These are phyloP conservation scores for Dianthus caryophyllus DNA, from an alignment of 148 eudicot species.

Conservation along the genomic window DNA sequence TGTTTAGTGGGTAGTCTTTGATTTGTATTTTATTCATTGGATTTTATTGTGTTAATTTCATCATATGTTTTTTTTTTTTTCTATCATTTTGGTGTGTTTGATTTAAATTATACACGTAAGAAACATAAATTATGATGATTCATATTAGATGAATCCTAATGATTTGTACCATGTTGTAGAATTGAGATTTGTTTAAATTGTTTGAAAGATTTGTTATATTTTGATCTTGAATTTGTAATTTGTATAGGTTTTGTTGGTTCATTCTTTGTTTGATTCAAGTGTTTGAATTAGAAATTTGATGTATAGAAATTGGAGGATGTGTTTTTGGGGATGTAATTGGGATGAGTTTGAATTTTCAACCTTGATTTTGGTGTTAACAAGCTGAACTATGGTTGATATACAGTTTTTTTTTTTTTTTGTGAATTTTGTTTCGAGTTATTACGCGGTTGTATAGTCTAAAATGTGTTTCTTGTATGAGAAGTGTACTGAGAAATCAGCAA, in stretches of 20 bases:
- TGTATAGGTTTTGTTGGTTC: not conserved
- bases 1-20: constrained; percentile 4
- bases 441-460: not conserved
- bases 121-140: too few species aligned
- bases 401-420: too few species aligned
- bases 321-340: too few species aligned
- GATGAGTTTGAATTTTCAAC: not conserved
- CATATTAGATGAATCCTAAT: not conserved
- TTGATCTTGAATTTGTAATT: not conserved
- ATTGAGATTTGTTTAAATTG: not conserved
- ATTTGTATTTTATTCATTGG: not conserved
- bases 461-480: not conserved
- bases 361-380: too few species aligned
- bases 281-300: too few species aligned
- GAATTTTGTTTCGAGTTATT: not conserved
- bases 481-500: not conserved
- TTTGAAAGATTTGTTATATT: not conserved
- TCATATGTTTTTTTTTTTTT: too few species aligned
- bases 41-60: too few species aligned
- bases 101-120: too few species aligned
- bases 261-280: not conserved
- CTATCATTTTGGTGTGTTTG: too few species aligned
- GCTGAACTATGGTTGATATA: not conserved
- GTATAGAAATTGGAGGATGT: too few species aligned
- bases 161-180: constrained; percentile 2